A percentile compares a stretch with the other conserved stretches of the same genome.
Conservation (phyloP, 1,284 basidiomycete genomes). For the Inonotus hispidus region DNA sequence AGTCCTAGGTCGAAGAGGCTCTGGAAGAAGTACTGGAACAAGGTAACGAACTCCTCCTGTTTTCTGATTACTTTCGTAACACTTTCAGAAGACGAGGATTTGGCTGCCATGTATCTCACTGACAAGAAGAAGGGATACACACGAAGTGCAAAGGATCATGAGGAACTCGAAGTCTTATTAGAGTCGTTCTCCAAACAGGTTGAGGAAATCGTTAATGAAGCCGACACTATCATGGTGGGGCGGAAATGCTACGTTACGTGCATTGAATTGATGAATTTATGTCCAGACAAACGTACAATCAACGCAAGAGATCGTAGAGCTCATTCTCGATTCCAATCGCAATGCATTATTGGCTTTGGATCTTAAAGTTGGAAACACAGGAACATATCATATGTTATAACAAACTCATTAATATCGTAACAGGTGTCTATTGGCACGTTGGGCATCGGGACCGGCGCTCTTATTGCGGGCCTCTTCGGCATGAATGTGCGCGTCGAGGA, state of each 20-base stretch:
- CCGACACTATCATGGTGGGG: conserved; percentile 79
- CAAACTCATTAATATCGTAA: conserved; percentile 6
- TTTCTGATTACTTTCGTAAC: conserved; percentile 1
- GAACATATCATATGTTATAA: neutral
- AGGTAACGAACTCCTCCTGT: conserved; percentile 42
- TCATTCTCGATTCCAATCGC: conserved; percentile 94
- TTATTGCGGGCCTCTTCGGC: conserved; percentile 88
- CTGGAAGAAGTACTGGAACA: conserved; percentile 88
- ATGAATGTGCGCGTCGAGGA: conserved; percentile 75
- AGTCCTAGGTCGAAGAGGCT: conserved; percentile 73
- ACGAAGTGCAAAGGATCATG: conserved; percentile 72
- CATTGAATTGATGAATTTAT: neutral
- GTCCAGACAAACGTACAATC: conserved; percentile 86
- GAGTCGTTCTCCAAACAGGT: conserved; percentile 96
- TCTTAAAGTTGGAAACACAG: conserved; percentile 55
- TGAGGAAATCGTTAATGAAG: conserved; percentile 92
- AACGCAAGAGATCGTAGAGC: conserved; percentile 95
- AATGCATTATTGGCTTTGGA: conserved; percentile 91
- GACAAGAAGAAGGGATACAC: conserved; percentile 62
- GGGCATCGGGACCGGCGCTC: conserved; percentile 89
- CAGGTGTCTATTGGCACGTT: conserved; percentile 92
- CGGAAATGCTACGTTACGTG: neutral
- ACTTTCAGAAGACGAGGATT: conserved; percentile 71
- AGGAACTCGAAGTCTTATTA: conserved; percentile 88
- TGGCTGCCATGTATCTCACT: conserved; percentile 88